Evolutionary conservation across 2,329 filamentous ascomycete genomes (phyloP), one percentile per base, ranked within the genome.

Genomic region (Pseudogymnoascus sp.): DNA sequence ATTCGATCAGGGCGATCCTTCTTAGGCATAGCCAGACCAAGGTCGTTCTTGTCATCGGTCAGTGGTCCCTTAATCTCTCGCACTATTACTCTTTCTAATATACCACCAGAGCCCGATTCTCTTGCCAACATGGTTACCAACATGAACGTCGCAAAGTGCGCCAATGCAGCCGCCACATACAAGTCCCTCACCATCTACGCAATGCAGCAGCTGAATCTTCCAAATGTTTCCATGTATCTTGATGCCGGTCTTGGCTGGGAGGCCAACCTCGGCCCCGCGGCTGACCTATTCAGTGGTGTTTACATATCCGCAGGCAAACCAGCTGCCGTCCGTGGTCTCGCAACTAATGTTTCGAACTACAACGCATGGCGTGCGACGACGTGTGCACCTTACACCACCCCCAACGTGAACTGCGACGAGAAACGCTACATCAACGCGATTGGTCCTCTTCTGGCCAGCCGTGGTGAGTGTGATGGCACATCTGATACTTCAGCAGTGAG

Each of bases 101-200:
- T 39, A 18, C 3, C 0, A 9, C 65, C 66, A 68, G 82, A 86
- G 69, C 83, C 83, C 55, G 82, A 85, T 71, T 83, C 78, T 58
- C 74, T 85, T 38, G 81, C 80, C 60, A 86, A 85, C 71, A 71
- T 85, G 65, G 78, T 85, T 39, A 85, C 83, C 68, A 85, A 85
- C 72, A 65, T 77, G 65, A 74, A 75, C 65, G 75, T 82, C 15
- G 62, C 71, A 5, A 79, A 82, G 58, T 85, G 83, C 71, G 71
- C 79, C 58, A 72, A 77, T 63, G 80, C 80, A 19, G 75, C 79
- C 26, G 64, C 73, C 3, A 79, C 78, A 39, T 85, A 85, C 73
- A 75, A 77, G 64, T 76, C 79, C 23, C 75, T 79, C 62, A 76
- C 79, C 33, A 74, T 77, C 34, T 85, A 85, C 67, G 82, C 82